Evolutionary conservation across 176 grass and related monocot species (phyloP), one percentile per base, ranked within the genome.

Genomic region (Juncus inflexus): DNA sequence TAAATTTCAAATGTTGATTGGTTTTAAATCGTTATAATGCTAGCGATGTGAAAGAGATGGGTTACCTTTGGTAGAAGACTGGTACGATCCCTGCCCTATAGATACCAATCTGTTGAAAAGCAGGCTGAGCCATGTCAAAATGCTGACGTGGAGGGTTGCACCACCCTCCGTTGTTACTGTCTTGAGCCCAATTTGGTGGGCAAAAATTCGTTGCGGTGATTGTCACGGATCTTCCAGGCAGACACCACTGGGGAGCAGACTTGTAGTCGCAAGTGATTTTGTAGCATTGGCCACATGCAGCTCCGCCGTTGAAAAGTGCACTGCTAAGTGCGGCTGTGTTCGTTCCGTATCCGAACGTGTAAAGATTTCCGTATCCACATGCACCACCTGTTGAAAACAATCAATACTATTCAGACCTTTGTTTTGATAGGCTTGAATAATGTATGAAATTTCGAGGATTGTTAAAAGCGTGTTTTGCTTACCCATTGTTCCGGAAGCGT

Each of bases 141-240:
- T 96, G 91, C 65, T 74, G 77, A 3, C 87, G 91, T 2, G 91
- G 91, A 0, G 87, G 87, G 79, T 96, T 96, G 84, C 91, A 96
- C 91, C 91, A 96, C 4, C 91, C 91, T 55, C 87, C 91, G 13
- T 57, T 4, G 65, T 90, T 7, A 65, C 16, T 96, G 2, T 80
- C 40, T 37, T 73, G 38, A 13, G 73, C 64, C 50, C 72, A 87
- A 76, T 96, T 77, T 0, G 87, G n/a, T 0, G 92, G 92, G 79
- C 92, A 96, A 9, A 96, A 86, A 74, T 91, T 96, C 40, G 92
- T 96, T 4, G 84, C 92, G 0, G 92, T 96, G 15, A 96, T 12
- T 1, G 74, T 88, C 10, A 91, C 81, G 0, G 66, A 74, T 15
- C 15, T 12, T 9, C 81, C 72, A 35, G 4, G 1, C 38, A 65